These are phyloP conservation scores for Pleomassaria siparia DNA, from an alignment of 2,329 filamentous ascomycete genomes.

Conservation along the genomic window DNA sequence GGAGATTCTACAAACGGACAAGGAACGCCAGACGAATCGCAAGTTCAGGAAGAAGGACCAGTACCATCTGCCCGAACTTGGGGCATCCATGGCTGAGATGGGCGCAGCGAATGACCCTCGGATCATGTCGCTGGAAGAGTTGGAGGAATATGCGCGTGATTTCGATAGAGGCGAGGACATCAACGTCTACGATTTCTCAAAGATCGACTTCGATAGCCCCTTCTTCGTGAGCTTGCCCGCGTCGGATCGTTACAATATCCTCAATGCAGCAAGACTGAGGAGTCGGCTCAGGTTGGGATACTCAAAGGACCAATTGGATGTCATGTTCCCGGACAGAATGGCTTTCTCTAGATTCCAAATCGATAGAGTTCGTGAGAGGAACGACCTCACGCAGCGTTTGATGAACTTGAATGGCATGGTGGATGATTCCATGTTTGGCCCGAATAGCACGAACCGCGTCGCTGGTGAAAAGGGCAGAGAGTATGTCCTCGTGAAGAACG, in stretches of 20 bases:
- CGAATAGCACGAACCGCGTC: conserved; percentile 64
- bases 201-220: conserved; percentile 95
- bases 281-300: conserved; percentile 92
- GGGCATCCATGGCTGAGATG: conserved; percentile 78
- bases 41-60: conserved; percentile 90
- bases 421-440: conserved; percentile 68
- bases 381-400: conserved; percentile 88
- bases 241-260: conserved; percentile 91
- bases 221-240: conserved; percentile 92
- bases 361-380: conserved; percentile 87
- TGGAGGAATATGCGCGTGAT: conserved; percentile 90
- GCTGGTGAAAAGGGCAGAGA: conserved; percentile 87
- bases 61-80: conserved; percentile 89
- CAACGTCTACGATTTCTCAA: conserved; percentile 86
- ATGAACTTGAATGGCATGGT: conserved; percentile 95
- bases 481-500: conserved; percentile 95
- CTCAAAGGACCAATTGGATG: conserved; percentile 92
- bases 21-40: conserved; percentile 72
- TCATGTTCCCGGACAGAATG: conserved; percentile 98
- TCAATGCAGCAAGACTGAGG: conserved; percentile 87
- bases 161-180: conserved; percentile 93
- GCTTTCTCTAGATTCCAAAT: conserved; percentile 97
- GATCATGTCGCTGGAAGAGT: conserved; percentile 92
- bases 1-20: conserved; percentile 78
- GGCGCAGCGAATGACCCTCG: conserved; percentile 87